A percentile compares a stretch with the other conserved stretches of the same genome.
Evolutionary conservation across 495 filamentous ascomycete genomes (phyloP).

Genomic region (Copromyces sp.): DNA sequence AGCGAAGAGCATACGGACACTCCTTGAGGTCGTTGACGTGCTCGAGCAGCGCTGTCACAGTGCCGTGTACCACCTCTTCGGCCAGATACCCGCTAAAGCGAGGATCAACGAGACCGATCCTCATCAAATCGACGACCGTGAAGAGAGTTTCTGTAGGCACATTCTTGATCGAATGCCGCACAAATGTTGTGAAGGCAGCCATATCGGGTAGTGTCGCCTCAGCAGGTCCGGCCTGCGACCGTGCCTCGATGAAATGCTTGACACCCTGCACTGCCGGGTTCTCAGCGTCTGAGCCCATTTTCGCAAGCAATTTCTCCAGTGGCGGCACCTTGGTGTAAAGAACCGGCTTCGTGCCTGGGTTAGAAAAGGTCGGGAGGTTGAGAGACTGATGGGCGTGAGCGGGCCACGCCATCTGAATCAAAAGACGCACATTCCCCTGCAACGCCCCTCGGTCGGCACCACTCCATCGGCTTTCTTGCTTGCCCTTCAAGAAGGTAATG

Average conservation of each 20-base stretch:
- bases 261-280: slow-evolving; percentile 46
- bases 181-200: slow-evolving; percentile 39
- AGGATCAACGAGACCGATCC: slow-evolving; percentile 65
- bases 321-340: slow-evolving; percentile 73
- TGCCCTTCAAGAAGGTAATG: slow-evolving; percentile 71
- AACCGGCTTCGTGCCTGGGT: slow-evolving; percentile 52
- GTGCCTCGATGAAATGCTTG: slow-evolving; percentile 52
- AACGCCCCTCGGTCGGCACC: slow-evolving; percentile 63
- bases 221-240: slow-evolving; percentile 42
- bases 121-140: slow-evolving; percentile 70
- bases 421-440: slow-evolving; percentile 57
- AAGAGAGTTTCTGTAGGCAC: slow-evolving; percentile 55
- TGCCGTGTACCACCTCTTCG: slow-evolving; percentile 55
- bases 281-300: slow-evolving; percentile 48
- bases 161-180: slow-evolving; percentile 38
- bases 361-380: slow-evolving; percentile 57
- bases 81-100: slow-evolving; percentile 83
- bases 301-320: slow-evolving; percentile 70
- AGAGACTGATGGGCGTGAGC: slow-evolving; percentile 65
- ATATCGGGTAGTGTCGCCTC: slow-evolving; percentile 55
- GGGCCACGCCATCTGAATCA: slow-evolving; percentile 69
- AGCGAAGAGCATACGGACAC: slow-evolving; percentile 69
- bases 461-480: slow-evolving; percentile 69
- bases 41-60: slow-evolving; percentile 53
- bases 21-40: slow-evolving; percentile 39